Evolutionary conservation across 176 grass and related monocot species (phyloP).

Genomic region (Microstegium vimineum): DNA sequence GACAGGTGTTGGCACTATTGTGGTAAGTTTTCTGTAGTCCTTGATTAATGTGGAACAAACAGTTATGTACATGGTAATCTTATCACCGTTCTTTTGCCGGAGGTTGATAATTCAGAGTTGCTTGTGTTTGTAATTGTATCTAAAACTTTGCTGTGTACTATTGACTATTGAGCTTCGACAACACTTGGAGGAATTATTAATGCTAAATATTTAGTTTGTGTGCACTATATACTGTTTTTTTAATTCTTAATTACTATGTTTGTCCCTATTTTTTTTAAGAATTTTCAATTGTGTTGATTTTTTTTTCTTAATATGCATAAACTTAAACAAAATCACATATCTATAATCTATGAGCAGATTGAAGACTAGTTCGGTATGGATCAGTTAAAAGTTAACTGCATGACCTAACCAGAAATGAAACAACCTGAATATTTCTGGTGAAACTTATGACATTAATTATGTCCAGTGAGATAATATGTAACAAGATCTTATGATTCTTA

Average conservation of each 20-base stretch:
- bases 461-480: not conserved
- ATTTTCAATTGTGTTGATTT: not conserved
- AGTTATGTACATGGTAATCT: not conserved
- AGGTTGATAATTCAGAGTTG: not conserved
- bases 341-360: not conserved
- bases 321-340: not conserved
- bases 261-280: not conserved
- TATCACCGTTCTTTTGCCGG: not conserved
- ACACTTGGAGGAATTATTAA: not conserved
- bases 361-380: not conserved
- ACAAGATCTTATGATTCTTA: not conserved
- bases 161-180: not conserved
- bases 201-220: not conserved
- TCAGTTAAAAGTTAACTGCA: not conserved
- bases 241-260: not conserved
- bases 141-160: not conserved
- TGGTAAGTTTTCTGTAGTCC: constrained; percentile 52
- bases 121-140: not conserved
- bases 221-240: not conserved
- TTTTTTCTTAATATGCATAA: not conserved
- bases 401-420: constrained; percentile 5
- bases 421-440: not conserved
- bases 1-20: constrained; percentile 68
- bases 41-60: not conserved
- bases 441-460: not conserved